These are phyloP conservation scores for Cercophora scortea DNA, from an alignment of 495 filamentous ascomycete genomes.

Conservation along the genomic window DNA sequence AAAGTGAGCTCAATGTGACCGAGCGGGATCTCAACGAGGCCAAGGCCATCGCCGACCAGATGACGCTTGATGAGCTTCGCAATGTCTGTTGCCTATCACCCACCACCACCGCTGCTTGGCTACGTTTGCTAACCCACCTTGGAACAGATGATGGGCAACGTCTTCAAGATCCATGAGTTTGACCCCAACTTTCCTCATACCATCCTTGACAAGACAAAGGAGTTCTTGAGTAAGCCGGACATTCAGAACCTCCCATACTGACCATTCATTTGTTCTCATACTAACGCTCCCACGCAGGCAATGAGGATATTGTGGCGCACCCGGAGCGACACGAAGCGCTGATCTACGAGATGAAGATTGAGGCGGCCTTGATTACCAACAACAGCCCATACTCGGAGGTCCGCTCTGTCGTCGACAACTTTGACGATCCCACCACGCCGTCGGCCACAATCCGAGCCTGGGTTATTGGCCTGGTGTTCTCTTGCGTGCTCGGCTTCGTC, in stretches of 20 bases:
- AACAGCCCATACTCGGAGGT: slow-evolving; percentile 40
- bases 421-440: slow-evolving; percentile 26
- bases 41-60: slow-evolving; percentile 13
- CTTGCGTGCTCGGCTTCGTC: slow-evolving; percentile 22
- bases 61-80: slow-evolving; percentile 17
- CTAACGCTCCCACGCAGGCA: too few relatives aligned
- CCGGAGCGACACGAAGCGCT: slow-evolving; percentile 22
- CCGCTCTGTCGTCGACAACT: slow-evolving; percentile 38
- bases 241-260: too few relatives aligned
- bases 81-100: background rate
- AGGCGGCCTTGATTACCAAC: slow-evolving; percentile 32
- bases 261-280: too few relatives aligned
- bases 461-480: slow-evolving; percentile 27
- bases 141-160: slow-evolving; percentile 20
- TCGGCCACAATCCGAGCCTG: slow-evolving; percentile 28
- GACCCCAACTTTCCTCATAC: slow-evolving; percentile 31
- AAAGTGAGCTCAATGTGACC: slow-evolving; percentile 13
- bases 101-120: background rate
- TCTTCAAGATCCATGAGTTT: slow-evolving; percentile 24
- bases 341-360: slow-evolving; percentile 34
- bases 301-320: background rate
- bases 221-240: slow-evolving; percentile 21
- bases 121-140: background rate
- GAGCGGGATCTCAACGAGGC: slow-evolving; percentile 20
- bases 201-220: slow-evolving; percentile 21